Evolutionary conservation across 768 basidiomycete species (phyloP).

Genomic region (Sarcomyxa edulis): DNA sequence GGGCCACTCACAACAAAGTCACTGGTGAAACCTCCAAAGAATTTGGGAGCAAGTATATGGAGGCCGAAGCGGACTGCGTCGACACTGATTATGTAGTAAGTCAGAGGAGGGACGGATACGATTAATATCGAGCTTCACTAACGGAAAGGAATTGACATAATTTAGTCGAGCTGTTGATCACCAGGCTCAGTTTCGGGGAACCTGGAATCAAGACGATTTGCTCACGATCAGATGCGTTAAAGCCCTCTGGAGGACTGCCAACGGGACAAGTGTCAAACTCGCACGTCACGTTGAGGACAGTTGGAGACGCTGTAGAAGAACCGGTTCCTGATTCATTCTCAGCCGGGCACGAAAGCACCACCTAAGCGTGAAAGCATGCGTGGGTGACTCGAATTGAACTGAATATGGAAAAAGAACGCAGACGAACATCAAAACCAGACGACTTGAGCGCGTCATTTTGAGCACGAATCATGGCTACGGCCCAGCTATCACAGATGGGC

Average conservation of each 20-base stretch:
- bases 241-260: slow-evolving; percentile 28
- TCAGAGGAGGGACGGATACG: not conserved
- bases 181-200: not conserved
- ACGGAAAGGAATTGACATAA: slow-evolving; percentile 32
- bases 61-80: slow-evolving; percentile 24
- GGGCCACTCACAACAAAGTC: slow-evolving; percentile 27
- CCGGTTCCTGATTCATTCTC: slow-evolving; percentile 30
- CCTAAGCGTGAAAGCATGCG: slow-evolving; percentile 11
- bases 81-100: slow-evolving; percentile 12
- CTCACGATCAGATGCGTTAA: slow-evolving; percentile 22
- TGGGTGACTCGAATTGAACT: not conserved
- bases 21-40: slow-evolving; percentile 19
- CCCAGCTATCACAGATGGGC: too few relatives aligned
- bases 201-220: too few relatives aligned
- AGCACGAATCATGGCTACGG: slow-evolving; percentile 27
- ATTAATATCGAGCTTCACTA: not conserved
- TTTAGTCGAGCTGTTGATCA: slow-evolving; percentile 19
- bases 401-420: not conserved
- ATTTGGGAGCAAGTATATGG: slow-evolving; percentile 20
- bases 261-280: slow-evolving; percentile 30
- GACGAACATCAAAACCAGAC: slow-evolving; percentile 24
- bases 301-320: slow-evolving; percentile 21
- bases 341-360: slow-evolving; percentile 30
- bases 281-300: slow-evolving; percentile 21
- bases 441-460: slow-evolving; percentile 20